These are phyloP conservation scores for Ganoderma meredithae DNA, from an alignment of 1,284 basidiomycete genomes.

Conservation along the genomic window DNA sequence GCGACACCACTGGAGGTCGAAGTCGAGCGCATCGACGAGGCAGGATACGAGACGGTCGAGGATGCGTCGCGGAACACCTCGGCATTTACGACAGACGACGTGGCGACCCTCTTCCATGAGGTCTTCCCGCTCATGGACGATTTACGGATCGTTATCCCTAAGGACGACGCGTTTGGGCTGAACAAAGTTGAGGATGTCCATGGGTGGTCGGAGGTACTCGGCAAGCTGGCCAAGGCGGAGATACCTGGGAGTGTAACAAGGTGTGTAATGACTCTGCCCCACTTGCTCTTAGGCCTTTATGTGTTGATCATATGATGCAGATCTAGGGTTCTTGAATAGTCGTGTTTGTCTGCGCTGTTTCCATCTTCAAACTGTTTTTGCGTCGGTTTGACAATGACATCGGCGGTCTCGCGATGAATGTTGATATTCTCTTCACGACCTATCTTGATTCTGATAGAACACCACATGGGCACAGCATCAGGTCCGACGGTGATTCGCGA, in stretches of 20 bases:
- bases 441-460: no score
- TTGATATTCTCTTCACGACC: no score
- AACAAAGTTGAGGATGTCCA: neutral
- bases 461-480: no score
- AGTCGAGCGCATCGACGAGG: neutral
- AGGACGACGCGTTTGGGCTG: neutral
- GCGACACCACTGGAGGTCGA: conserved; percentile 8
- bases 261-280: neutral
- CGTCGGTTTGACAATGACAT: no score
- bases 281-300: neutral
- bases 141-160: neutral
- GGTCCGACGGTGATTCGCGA: no score
- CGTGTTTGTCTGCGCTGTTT: neutral
- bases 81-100: neutral
- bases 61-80: neutral
- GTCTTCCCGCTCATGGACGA: conserved; percentile 3
- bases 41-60: neutral
- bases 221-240: neutral
- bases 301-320: neutral
- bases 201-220: neutral
- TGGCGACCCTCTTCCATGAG: neutral
- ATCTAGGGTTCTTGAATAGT: neutral
- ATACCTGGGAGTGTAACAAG: neutral
- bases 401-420: no score
- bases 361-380: no score